Evolutionary conservation across 2,329 filamentous ascomycete genomes (phyloP).

Genomic region (Colletotrichum tanaceti): DNA sequence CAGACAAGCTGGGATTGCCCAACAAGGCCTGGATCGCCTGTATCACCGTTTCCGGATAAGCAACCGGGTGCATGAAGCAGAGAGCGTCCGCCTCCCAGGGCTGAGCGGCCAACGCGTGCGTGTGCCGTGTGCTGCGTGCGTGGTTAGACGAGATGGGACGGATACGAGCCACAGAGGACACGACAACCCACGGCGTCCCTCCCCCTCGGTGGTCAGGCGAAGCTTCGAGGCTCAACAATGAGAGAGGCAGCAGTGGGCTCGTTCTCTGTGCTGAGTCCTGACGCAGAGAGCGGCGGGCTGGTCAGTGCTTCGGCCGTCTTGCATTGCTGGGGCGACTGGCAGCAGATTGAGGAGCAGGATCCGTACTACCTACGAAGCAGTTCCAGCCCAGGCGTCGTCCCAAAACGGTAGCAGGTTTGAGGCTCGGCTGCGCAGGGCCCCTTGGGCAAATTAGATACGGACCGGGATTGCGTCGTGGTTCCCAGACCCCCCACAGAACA

Average conservation of each 20-base stretch:
- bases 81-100: conserved; percentile 23
- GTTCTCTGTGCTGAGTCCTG: conserved; percentile 6
- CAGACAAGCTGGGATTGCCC: conserved; percentile 34
- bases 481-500: background rate
- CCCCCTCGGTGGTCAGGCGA: conserved; percentile 1
- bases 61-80: conserved; percentile 31
- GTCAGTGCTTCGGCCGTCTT: conserved; percentile 15
- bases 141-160: conserved; percentile 28
- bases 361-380: too few species aligned
- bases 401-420: conserved; percentile 34
- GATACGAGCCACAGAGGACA: conserved; percentile 1
- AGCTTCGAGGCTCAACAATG: background rate
- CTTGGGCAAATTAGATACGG: conserved; percentile 32
- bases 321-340: conserved; percentile 35
- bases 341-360: conserved; percentile 19
- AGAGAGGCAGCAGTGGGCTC: background rate
- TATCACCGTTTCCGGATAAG: conserved; percentile 17
- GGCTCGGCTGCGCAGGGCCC: conserved; percentile 35
- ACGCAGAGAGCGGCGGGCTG: conserved; percentile 5
- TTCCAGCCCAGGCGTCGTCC: conserved; percentile 25
- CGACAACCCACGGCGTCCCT: conserved; percentile 5
- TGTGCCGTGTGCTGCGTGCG: background rate
- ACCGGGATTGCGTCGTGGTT: conserved; percentile 20
- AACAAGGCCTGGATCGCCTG: conserved; percentile 16
- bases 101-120: conserved; percentile 21